Base-by-base conservation (phyloP, 116 monocot species). In the Papilionanthe hybrid region DNA sequence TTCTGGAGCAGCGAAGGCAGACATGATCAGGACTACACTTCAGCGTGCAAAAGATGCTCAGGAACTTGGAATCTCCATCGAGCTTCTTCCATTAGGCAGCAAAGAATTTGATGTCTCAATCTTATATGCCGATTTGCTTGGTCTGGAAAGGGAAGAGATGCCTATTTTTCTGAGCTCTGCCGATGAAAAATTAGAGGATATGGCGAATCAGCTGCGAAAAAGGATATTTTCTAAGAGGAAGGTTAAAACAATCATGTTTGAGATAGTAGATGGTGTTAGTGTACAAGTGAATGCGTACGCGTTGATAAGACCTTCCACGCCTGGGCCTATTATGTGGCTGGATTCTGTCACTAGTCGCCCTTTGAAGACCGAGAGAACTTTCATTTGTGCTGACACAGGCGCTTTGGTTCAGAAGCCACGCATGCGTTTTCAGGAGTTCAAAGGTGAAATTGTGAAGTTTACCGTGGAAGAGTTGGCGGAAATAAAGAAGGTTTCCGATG, bases 11-110 rank as follows among this genome's bases (percentile, higher is more conserved):
- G 29, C 48, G 43, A 95, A 95, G 81, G 80, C 84, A 73, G 99
- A 99, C 79, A 99, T 95, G 99, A 88, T 95, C 75, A 91, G 91
- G 72, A 99, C 90, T 37, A 93, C 95, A 8, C 9, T 93, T n/a
- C 99, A 99, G 73, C 93, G 99, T 76, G 95, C 95, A 69, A 89
- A 89, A 95, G 98, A 98, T 89, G 85, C 89, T 25, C 95, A 85
- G 83, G 98, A 98, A 65, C 85, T 98, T 79, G 98, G 93, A 81
- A 88, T 98, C 66, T 90, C 86, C 17, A 88, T 98, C 71, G 98
- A 98, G 55, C 89, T 98, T 87, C 93, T 98, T 87, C 98, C 98
- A 32, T 67, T 98, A 80, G 90, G 91, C 53, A 82, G 77, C 83
- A 93, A 85, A 43, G 81, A 87, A 78, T 98, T 94, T 76, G 82